Base-by-base conservation (phyloP, 257 asterid genomes). In the Coffea eugenioides region DNA sequence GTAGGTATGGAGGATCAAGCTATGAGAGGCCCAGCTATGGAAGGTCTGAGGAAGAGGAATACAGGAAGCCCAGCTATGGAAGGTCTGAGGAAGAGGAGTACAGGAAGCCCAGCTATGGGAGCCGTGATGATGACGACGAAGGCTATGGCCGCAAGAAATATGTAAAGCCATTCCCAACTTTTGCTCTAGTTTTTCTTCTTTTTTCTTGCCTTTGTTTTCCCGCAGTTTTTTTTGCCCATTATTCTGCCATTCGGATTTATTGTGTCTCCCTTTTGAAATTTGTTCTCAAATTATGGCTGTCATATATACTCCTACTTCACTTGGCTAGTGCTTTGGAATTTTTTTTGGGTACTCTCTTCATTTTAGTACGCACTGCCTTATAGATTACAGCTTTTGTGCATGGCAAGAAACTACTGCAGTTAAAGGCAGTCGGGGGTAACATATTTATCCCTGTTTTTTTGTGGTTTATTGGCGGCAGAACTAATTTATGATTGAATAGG, bases 121-220 rank as follows among this genome's bases (percentile, higher is more conserved):
- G 82, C 56, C 74, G 74, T 4, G 82, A 71, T 45, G 86, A 71
- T 0, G 86, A 80, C 1, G 82, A 78, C 8, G 59, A 80, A 80
- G 77, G 81, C 69, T 69, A 90, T 84, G 91, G 94, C 71, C 96
- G 92, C 84, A 89, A 90, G 89, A 91, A 89, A 91, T 88, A 91
- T 69, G 98, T 94, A 41, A 87, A 97, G 49, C 20, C 74, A 80
- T 73, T 71, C 70, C 15, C 18, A 59, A 1, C 52, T 54, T 69
- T 27, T 7, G 5, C 45, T 21, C 0, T 4, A 43, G 13, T 43
- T 18, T 43, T 34, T 39, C 4, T 39, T 39, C 4, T 39, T 39
- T 39, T 39, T 39, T 39, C 4, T 39, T 39, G 43, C 2, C 43
- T 4, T 39, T 39, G 43, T 39, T 39, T 39, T 39, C 43, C 43